Conservation (phyloP, 805 yeast genomes). For the Lachancea dasiensis region DNA sequence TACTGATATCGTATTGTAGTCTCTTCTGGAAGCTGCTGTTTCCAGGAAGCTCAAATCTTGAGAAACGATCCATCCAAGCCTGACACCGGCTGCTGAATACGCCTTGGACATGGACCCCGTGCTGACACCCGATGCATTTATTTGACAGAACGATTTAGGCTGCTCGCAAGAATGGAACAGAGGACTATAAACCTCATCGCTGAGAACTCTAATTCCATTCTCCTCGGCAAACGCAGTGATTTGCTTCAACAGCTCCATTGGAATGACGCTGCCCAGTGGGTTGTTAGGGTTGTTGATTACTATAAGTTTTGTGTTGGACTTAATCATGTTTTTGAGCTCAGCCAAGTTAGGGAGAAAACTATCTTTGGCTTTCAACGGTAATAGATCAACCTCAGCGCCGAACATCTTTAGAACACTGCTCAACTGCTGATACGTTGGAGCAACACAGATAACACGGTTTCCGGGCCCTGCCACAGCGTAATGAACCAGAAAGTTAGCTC, state of each 20-base stretch:
- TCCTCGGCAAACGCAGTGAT: constrained; percentile 37
- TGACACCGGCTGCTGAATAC: constrained; percentile 46
- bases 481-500: constrained; percentile 44
- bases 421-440: constrained; percentile 48
- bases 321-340: constrained; percentile 30
- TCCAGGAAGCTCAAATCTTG: constrained; percentile 29
- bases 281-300: constrained; percentile 47
- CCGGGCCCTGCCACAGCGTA: constrained; percentile 40
- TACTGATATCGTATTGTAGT: constrained; percentile 47
- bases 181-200: constrained; percentile 53
- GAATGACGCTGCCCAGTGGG: constrained; percentile 37
- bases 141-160: constrained; percentile 38
- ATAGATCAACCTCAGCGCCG: constrained; percentile 37
- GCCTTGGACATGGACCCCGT: constrained; percentile 52
- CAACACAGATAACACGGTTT: constrained; percentile 44
- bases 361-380: constrained; percentile 33
- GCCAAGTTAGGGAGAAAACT: constrained; percentile 35
- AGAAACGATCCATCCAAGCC: constrained; percentile 48
- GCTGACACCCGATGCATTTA: constrained; percentile 40
- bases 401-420: constrained; percentile 43
- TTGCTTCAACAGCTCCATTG: constrained; percentile 28
- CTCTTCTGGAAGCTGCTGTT: constrained; percentile 38
- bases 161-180: constrained; percentile 37
- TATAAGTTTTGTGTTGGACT: constrained; percentile 38
- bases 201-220: constrained; percentile 34